Evolutionary conservation across 2,329 filamentous ascomycete genomes (phyloP), one percentile per base, ranked within the genome.

Genomic region (Elsinoe batatas): DNA sequence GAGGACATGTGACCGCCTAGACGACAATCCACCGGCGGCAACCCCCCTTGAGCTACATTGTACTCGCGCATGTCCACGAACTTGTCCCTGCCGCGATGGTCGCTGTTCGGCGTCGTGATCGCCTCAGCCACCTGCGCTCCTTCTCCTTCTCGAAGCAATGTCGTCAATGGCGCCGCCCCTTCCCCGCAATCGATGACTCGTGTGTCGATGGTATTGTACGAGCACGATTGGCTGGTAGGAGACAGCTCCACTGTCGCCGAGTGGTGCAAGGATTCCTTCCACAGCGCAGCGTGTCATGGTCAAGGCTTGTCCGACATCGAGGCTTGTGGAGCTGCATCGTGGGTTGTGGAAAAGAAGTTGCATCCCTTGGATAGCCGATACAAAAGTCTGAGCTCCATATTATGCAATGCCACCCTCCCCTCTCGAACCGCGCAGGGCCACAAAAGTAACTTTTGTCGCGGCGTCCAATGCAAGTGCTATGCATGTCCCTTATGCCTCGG

Each of bases 101-200:
- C 26, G 15, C 13, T 49, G 44, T 49, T 49, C 44, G 44, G 44
- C 44, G 44, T 49, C 44, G 10, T 35, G 26, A 33, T 49, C 44
- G 44, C 26, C n/a, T 20, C 44, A 49, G 44, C 44, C 44, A 49
- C 44, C 26, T 30, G 26, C 26, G 26, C 26, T 30, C 26, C 26
- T 33, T 30, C 26, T 30, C 26, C 26, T 33, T 30, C 26, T 20
- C 33, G 44, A 49, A 22, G 26, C 32, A 35, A 49, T 49, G 44
- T 49, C 44, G 44, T 49, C 44, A 49, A 35, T 35, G 44, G 44
- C 44, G 44, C 30, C 44, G 44, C 15, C 18, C 5, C 44, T 49
- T 49, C 44, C 44, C 44, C 44, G 44, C 44, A 49, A 35, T 17
- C n/a, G 26, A 35, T 30, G 44, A 49, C 13, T 49, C 44, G 44